Evolutionary conservation across 2,329 filamentous ascomycete species (phyloP).

Genomic region (Fusarium mangiferae): DNA sequence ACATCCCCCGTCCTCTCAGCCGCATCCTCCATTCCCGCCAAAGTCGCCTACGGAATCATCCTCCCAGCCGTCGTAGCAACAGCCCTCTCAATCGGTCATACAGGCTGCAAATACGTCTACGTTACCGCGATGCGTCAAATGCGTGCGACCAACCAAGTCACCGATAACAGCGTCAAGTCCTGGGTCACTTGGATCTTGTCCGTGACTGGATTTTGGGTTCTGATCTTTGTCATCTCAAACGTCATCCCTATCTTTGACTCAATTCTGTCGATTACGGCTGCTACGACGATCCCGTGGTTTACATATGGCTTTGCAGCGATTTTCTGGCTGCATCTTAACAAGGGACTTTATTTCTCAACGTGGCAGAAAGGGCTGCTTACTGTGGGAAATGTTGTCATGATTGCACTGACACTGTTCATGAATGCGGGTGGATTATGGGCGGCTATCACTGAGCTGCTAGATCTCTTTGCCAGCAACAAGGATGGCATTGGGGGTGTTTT

Average conservation of each 20-base stretch:
- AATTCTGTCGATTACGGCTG: slow-evolving; percentile 41
- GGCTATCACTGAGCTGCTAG: slow-evolving; percentile 36
- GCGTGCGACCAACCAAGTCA: slow-evolving; percentile 32
- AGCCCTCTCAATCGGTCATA: slow-evolving; percentile 40
- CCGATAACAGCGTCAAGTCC: slow-evolving; percentile 35
- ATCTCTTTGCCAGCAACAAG: slow-evolving; percentile 21
- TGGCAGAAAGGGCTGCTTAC: slow-evolving; percentile 38
- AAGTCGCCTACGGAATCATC: slow-evolving; percentile 43
- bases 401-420: slow-evolving; percentile 36
- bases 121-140: slow-evolving; percentile 32
- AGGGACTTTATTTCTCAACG: slow-evolving; percentile 16
- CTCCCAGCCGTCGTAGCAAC: slow-evolving; percentile 41
- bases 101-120: slow-evolving; percentile 43
- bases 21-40: slow-evolving; percentile 34
- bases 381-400: slow-evolving; percentile 32
- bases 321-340: slow-evolving; percentile 43
- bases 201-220: slow-evolving; percentile 37
- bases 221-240: slow-evolving; percentile 43
- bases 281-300: slow-evolving; percentile 44
- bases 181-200: slow-evolving; percentile 44
- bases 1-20: slow-evolving; percentile 40
- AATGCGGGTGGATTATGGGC: slow-evolving; percentile 43
- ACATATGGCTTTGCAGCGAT: slow-evolving; percentile 40
- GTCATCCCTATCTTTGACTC: slow-evolving; percentile 46
- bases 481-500: slow-evolving; percentile 36